Base-by-base conservation (phyloP, 305 asterid species). In the Ajuga reptans region DNA sequence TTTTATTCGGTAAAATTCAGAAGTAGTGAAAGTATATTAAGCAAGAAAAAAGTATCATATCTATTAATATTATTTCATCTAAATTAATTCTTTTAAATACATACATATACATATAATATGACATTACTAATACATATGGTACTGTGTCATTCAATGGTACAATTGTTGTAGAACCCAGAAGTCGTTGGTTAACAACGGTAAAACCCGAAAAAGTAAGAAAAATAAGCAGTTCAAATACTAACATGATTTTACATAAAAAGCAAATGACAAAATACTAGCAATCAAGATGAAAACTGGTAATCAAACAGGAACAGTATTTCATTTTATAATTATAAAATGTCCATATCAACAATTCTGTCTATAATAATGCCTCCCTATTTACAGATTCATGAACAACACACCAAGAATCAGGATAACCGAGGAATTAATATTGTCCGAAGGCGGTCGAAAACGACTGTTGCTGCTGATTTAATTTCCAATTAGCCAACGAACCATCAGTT, bases 351-450 rank as follows among this genome's bases (percentile, higher is more conserved):
- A 71, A 66, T 50, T 45, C 60, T 68, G 71, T 76, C 64, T 78
- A 75, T 55, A 14, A 2, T 37, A 16, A 6, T 12, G 3, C 14
- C 45, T 53, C 78, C 77, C 79, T 86, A 86, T 88, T 77, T 88
- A 86, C 95, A 86, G 76, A 81, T 81, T 53, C n/a, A 71, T 75
- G 81, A 71, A 43, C 62, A 77, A 61, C 82, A 71, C 88, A 79
- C 83, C 29, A 14, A 46, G 63, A 75, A 69, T 53, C 49, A 29
- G 51, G 15, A 58, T 27, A 58, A 10, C 14, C 0, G 14, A 24
- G 57, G 88, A 81, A 72, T n/a, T n/a, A n/a, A n/a, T 64, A 84
- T 29, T 87, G 91, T 55, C 92, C 95, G 62, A 71, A 89, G 17
- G 87, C 75, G 11, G 92, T 64, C 0, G 88, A 75, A 16, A 81